Conservation (phyloP, 2,329 filamentous ascomycete species). For the Venturia effusa region DNA sequence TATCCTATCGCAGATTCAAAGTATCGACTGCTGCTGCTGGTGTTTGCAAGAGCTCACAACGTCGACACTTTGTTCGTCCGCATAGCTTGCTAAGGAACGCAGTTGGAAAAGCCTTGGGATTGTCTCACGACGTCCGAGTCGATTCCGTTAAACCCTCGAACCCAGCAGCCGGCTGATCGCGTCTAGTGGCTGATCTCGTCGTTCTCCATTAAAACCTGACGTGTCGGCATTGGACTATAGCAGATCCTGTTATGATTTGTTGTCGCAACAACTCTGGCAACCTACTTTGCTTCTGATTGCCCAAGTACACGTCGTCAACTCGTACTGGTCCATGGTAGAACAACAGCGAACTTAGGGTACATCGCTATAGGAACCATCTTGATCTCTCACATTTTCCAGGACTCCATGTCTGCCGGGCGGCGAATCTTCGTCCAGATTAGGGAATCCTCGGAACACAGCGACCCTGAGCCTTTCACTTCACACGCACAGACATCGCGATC, state of each 20-base stretch:
- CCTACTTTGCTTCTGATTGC: slow-evolving; percentile 7
- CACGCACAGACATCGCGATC: neutral
- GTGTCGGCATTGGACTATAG: neutral
- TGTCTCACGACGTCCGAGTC: neutral
- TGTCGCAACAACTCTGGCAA: neutral
- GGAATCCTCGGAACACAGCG: neutral
- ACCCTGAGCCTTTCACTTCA: neutral
- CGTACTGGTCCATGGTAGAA: neutral
- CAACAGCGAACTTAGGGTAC: neutral
- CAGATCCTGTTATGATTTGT: neutral
- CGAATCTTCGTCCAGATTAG: neutral
- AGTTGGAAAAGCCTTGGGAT: neutral
- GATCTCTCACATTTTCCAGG: neutral
- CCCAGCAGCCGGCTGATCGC: slow-evolving; percentile 2
- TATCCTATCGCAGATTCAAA: neutral
- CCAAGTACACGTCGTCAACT: slow-evolving; percentile 4
- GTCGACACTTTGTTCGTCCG: neutral
- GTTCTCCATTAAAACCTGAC: neutral
- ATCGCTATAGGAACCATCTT: slow-evolving; percentile 1
- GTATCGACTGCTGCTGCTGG: neutral
- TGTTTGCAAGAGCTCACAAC: neutral
- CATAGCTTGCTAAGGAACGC: neutral
- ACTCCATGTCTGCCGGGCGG: neutral
- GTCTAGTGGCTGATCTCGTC: neutral
- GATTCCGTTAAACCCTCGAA: neutral